A percentile compares a stretch with the other conserved stretches of the same genome.
These are phyloP conservation scores for Saccharomyces kudriavzevii DNA, from an alignment of 805 yeast species.

Conservation along the genomic window DNA sequence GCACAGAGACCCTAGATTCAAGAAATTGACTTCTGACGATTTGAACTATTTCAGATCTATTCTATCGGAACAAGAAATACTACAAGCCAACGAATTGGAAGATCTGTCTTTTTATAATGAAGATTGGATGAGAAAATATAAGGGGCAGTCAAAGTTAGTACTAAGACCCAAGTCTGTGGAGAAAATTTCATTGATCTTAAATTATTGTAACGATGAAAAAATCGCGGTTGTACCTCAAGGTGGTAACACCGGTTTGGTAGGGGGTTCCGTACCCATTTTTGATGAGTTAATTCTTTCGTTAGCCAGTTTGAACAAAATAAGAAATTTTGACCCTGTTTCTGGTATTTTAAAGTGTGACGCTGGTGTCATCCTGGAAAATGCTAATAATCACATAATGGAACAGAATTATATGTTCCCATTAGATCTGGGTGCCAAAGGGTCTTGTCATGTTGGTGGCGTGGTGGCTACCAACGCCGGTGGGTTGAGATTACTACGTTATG, in stretches of 20 bases:
- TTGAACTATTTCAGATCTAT: constrained; percentile 52
- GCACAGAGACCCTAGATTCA: constrained; percentile 43
- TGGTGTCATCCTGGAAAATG: constrained; percentile 80
- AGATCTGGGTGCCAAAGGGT: constrained; percentile 93
- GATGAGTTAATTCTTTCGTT: constrained; percentile 79
- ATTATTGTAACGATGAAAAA: constrained; percentile 67
- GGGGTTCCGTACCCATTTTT: constrained; percentile 87
- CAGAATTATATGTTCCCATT: constrained; percentile 87
- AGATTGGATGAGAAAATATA: constrained; percentile 91
- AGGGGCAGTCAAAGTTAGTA: constrained; percentile 76
- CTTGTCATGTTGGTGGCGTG: constrained; percentile 91
- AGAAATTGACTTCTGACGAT: constrained; percentile 47
- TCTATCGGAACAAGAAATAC: constrained; percentile 41
- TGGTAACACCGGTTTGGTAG: constrained; percentile 93
- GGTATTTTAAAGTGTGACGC: constrained; percentile 88
- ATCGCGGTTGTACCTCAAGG: constrained; percentile 94
- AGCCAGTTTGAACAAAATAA: constrained; percentile 61
- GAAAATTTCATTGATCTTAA: constrained; percentile 67
- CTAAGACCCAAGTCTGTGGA: constrained; percentile 75
- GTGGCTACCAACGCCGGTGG: constrained; percentile 98
- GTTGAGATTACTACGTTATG: constrained; percentile 74
- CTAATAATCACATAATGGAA: constrained; percentile 70
- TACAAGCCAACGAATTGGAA: constrained; percentile 43
- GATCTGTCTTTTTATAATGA: constrained; percentile 70
- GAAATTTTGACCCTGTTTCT: constrained; percentile 71